Evolutionary conservation across 345 rosid species (phyloP).

Genomic region (Populus simonii): DNA sequence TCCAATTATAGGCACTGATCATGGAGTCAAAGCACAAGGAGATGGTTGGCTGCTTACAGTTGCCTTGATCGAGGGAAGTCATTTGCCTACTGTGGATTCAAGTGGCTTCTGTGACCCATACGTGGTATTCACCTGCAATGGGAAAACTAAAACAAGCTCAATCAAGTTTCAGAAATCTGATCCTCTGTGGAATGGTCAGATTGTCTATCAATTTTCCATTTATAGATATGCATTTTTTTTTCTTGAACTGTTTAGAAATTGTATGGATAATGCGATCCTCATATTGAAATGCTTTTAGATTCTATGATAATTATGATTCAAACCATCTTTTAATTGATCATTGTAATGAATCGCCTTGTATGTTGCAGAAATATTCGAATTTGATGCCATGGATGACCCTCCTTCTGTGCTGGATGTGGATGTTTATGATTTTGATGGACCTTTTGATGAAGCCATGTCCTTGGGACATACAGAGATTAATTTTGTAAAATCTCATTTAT

Average conservation of each 20-base stretch:
- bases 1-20: conserved; percentile 67
- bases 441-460: conserved; percentile 83
- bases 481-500: conserved; percentile 75
- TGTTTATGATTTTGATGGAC: conserved; percentile 92
- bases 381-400: conserved; percentile 96
- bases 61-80: conserved; percentile 85
- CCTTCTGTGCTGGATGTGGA: conserved; percentile 90
- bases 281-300: background rate
- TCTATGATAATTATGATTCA: conserved; percentile 7
- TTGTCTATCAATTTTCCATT: conserved; percentile 14
- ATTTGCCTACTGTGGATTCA: conserved; percentile 86
- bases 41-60: conserved; percentile 94
- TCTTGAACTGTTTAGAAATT: background rate
- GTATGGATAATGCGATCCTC: conserved; percentile 7
- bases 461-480: conserved; percentile 82
- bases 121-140: conserved; percentile 87
- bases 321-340: conserved; percentile 8
- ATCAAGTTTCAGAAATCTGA: conserved; percentile 85
- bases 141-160: conserved; percentile 86
- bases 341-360: conserved; percentile 16
- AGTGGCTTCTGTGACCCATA: conserved; percentile 90
- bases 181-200: conserved; percentile 92
- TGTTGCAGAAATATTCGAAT: conserved; percentile 91
- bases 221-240: conserved; percentile 1
- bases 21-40: conserved; percentile 93